A percentile compares a stretch with the other conserved stretches of the same genome.
Evolutionary conservation across 768 basidiomycete species (phyloP).

Genomic region (Kondoa malvinella): DNA sequence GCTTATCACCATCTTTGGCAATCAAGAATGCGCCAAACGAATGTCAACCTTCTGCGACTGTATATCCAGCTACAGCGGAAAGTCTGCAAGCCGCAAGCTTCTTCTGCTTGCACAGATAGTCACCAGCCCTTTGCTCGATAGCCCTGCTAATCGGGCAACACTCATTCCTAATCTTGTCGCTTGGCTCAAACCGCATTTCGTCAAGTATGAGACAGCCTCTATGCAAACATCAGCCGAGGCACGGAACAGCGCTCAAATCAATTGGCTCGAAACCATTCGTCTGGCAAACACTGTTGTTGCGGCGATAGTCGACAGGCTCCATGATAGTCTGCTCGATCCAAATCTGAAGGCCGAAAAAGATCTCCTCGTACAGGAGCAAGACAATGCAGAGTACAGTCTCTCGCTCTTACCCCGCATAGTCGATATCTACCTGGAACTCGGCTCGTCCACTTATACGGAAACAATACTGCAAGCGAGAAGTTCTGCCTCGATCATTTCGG

Average conservation of each 20-base stretch:
- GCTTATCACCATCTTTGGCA: not conserved
- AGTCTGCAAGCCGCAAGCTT: constrained; percentile 80
- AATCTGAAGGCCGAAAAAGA: constrained; percentile 45
- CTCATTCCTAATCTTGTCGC: constrained; percentile 73
- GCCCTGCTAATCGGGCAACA: constrained; percentile 54
- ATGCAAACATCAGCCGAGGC: constrained; percentile 49
- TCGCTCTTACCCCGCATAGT: constrained; percentile 66
- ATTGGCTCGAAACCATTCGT: constrained; percentile 79
- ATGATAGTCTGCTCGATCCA: constrained; percentile 57
- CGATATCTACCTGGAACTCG: constrained; percentile 73
- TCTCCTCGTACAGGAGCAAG: constrained; percentile 60
- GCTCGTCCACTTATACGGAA: constrained; percentile 47
- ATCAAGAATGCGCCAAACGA: not conserved
- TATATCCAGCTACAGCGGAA: constrained; percentile 57
- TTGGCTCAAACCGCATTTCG: constrained; percentile 91
- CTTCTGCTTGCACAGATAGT: constrained; percentile 86
- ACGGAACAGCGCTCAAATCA: constrained; percentile 57
- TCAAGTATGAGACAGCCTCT: constrained; percentile 50
- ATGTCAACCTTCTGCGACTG: constrained; percentile 57
- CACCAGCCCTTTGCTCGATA: constrained; percentile 71
- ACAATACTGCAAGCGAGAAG: constrained; percentile 44
- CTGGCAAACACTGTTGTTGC: constrained; percentile 75
- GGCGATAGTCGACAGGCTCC: constrained; percentile 75
- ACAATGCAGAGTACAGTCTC: constrained; percentile 73
- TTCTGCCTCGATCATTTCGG: constrained; percentile 42